A percentile compares a stretch with the other conserved stretches of the same genome.
phyloP scores from a whole-genome alignment of 192 early-diverging fungal genomes.

The Ambispora gerdemannii region DNA sequence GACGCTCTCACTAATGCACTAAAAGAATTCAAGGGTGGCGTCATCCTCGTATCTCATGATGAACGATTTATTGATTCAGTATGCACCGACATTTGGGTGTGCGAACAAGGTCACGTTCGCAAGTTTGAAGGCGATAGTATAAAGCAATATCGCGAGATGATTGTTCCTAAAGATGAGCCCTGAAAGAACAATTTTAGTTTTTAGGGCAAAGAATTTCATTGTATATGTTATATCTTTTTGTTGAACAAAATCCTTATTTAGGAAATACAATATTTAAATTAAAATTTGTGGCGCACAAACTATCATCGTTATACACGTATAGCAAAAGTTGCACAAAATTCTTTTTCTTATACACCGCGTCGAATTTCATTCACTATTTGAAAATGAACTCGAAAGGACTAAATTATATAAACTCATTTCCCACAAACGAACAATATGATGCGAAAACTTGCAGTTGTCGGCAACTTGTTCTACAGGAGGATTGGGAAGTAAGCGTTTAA shows the following conservation, averaged over 20 bases:
- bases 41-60: slow-evolving; percentile 96
- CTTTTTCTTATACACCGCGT: too few species aligned
- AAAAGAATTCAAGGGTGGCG: slow-evolving; percentile 86
- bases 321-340: too few species aligned
- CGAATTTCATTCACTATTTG: too few species aligned
- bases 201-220: too few species aligned
- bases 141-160: slow-evolving; percentile 70
- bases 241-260: too few species aligned
- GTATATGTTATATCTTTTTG: too few species aligned
- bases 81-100: slow-evolving; percentile 92
- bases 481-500: background rate
- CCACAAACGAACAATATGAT: background rate
- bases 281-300: too few species aligned
- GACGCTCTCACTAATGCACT: slow-evolving; percentile 89
- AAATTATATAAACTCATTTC: too few species aligned
- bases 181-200: too few species aligned
- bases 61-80: slow-evolving; percentile 89
- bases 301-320: too few species aligned
- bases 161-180: slow-evolving; percentile 39
- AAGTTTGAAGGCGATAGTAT: slow-evolving; percentile 86
- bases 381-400: too few species aligned
- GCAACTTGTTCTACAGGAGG: background rate
- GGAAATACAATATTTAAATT: too few species aligned
- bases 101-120: slow-evolving; percentile 74
- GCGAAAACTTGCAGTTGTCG: background rate